Base-by-base conservation (phyloP, 1,139 yeast genomes). In the Kodamaea arcana region DNA sequence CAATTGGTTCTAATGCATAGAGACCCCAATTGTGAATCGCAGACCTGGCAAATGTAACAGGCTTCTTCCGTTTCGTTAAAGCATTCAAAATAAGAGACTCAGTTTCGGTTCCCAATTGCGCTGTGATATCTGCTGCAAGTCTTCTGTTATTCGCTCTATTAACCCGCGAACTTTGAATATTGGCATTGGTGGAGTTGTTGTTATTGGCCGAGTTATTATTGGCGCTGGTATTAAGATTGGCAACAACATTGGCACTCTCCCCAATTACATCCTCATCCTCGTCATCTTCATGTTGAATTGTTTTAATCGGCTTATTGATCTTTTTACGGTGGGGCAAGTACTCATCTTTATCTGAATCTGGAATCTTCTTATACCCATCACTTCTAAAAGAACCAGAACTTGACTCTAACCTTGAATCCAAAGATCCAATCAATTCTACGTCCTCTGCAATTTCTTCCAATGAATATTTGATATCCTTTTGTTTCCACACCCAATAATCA, bases 1-100 rank as follows among this genome's bases (percentile, higher is more conserved):
- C 85, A 51, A 92, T 92, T 1, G 95, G 95, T 52, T 92, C 97
- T 52, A 86, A 67, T 0, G 98, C 98, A 60, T 88, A 92, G 32
- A 92, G 63, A 0, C 99, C 99, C 98, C 98, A 92, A 52, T 92
- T 88, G 56, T 94, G 98, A 50, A 92, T 92, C 1, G 97, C 94
- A 1, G 97, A 88, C 37, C 98, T 69, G 0, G 97, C 97, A 68
- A 90, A 90, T 13, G 94, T 83, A 10, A 92, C 97, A 0, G 96
- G 95, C 56, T 92, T 92, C 58, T 83, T 87, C 42, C 97, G 75
- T 56, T 87, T 87, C 45, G 88, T 85, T 49, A 90, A 72, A 31
- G 85, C 83, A 49, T 80, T 80, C 60, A 87, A 72, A 37, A 85
- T 81, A 46, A 86, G 62, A 4, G 84, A 75, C 50, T 87, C 96